Base-by-base conservation (phyloP, 129 eudicot species). In the Lactuca saligna region DNA sequence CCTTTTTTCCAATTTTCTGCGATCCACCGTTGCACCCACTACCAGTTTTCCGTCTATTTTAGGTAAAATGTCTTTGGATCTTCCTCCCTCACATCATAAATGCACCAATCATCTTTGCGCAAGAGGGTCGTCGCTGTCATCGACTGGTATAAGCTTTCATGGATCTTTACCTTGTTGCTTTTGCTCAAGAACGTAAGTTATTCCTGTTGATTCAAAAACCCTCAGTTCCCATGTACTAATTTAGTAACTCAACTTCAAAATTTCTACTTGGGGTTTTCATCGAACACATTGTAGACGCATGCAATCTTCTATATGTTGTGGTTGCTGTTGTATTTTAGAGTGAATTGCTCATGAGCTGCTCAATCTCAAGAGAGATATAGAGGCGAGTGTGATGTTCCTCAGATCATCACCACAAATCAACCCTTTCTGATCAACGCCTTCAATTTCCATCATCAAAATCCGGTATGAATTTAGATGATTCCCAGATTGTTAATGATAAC, bases 391-490 rank as follows among this genome's bases (percentile, higher is more conserved):
- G 85, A 79, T 79, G 81, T 75, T 78, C 29, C 29, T 25, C 61
- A 59, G 88, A 82, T 90, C 87, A 86, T 82, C 77, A 63, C 77
- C 72, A 71, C 75, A 54, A 72, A 78, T 44, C 69, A 66, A 35
- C 76, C 81, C 6, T 56, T 75, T 69, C 72, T 84, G 90, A 84
- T 80, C 72, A 42, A 78, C 41, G 58, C 83, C 9, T 71, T 44
- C 76, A 75, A 75, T 73, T 63, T 32, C 62, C 71, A 48, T 75
- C 82, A 39, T 75, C 70, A 61, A 68, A 67, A 68, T 76, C 77
- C 63, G 73, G 78, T 54, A 91, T 88, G 96, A 81, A 80, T 69
- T 54, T 75, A 29, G 78, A 73, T 60, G 77, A 75, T 72, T 68
- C 85, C 71, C 79, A 78, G 38, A 71, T 69, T 63, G 90, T 49